Conservation (phyloP, 331 rosid species). For the Prunus yedoensis region DNA sequence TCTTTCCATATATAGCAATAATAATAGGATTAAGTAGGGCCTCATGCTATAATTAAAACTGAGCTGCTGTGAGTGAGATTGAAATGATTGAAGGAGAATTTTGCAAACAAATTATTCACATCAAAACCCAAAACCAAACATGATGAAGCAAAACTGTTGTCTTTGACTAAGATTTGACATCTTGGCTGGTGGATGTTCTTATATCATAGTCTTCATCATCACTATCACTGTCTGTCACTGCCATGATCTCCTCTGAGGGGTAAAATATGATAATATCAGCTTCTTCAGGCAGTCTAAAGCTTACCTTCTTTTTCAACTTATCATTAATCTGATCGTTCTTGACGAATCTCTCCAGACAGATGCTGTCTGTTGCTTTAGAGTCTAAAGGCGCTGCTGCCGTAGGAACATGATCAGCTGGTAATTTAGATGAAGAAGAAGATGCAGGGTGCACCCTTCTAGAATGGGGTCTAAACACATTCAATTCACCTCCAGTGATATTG, state of each 20-base stretch:
- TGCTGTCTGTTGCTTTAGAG: constrained; percentile 22
- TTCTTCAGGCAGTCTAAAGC: constrained; percentile 34
- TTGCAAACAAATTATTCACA: too few relatives aligned
- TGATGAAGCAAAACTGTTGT: background rate
- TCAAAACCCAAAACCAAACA: background rate
- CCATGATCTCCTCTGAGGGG: constrained; percentile 22
- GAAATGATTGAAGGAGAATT: too few relatives aligned
- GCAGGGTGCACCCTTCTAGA: constrained; percentile 27
- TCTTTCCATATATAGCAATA: too few relatives aligned
- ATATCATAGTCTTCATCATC: constrained; percentile 3
- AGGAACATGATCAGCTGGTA: background rate
- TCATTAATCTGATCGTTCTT: background rate
- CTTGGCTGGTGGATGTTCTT: background rate
- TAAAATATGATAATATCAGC: constrained; percentile 28
- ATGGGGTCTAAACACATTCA: too few relatives aligned
- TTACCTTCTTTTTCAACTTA: constrained; percentile 24
- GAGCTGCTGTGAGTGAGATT: too few relatives aligned
- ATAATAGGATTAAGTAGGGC: too few relatives aligned
- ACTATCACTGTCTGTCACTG: background rate
- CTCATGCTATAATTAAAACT: too few relatives aligned
- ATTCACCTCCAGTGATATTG: too few relatives aligned
- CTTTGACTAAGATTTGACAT: background rate
- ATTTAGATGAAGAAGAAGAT: constrained; percentile 17
- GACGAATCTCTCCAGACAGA: constrained; percentile 5
- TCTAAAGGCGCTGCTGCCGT: background rate